Base-by-base conservation (phyloP, 805 yeast species). In the Candida gorgasii region DNA sequence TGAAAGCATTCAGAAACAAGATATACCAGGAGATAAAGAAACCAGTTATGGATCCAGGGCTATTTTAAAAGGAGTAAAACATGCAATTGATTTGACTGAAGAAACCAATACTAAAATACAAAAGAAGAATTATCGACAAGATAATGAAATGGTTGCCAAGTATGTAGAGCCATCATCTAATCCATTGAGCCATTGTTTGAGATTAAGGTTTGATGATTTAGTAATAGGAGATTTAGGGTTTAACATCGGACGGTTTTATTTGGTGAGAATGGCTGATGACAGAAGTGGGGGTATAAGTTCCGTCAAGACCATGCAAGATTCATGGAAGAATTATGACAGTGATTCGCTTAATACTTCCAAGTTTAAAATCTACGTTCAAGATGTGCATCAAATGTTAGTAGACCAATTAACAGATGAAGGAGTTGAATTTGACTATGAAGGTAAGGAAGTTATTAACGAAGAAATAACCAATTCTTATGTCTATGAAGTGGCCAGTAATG, bases 341-440 rank as follows among this genome's bases (percentile, higher is more conserved):
- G 33, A 36, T 28, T 40, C 45, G 8, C 9, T 34, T 8, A 17
- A 31, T 5, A 43, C 43, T n/a, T 58, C 71, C 1, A 43, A 49
- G 2, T 71, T 71, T 57, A 68, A 66, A 36, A 47, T 71, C 22
- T 71, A 68, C 44, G 75, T 71, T 12, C 69, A 69, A 40, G 75
- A 71, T 47, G 66, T 65, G 1, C 63, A 67, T 43, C 43, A 52
- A 18, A 53, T 65, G 58, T 52, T 71, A 35, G 44, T 46, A 6
- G 59, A 58, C 3, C 48, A 63, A 1, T 55, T 70, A 9, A 44
- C 46, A 2, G 46, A 33, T 4, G 61, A 59, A 27, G 74, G 73
- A 0, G 47, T 64, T 5, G 73, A 70, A 32, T 67, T 68, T 39
- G 63, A 62, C 46, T 52, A 44, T 3, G 44, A 51, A 3, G 72